Base-by-base conservation (phyloP, 768 basidiomycete genomes). In the Cystobasidiopsis lactophilus region DNA sequence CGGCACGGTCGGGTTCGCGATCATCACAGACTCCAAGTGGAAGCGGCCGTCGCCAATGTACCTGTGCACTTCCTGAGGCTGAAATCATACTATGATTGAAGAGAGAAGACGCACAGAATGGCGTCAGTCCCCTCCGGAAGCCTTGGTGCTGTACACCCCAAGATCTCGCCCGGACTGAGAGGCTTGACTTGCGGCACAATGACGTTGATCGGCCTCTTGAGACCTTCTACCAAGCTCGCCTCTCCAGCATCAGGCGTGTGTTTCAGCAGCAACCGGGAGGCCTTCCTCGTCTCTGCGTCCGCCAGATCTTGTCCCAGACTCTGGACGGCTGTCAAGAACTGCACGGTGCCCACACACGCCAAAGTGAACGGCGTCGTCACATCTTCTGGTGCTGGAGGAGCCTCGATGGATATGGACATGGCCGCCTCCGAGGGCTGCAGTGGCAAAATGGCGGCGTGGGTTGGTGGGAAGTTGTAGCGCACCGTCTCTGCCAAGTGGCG, bases 21-120 rank as follows among this genome's bases (percentile, higher is more conserved):
- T 93, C 93, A 98, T 98, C 65, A 95, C 88, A 14, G 85, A 83
- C 67, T 98, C 93, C 18, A 96, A 74, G 65, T 96, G 93, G 71
- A 98, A 98, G 10, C 93, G 80, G 21, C 93, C 93, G 61, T 98
- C 93, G 18, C 93, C 93, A 26, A 98, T 75, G 66, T 96, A 98
- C 61, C 88, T 93, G 40, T 4, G 18, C 7, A n/a, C n/a, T n/a
- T n/a, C n/a, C n/a, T n/a, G n/a, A 21, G 4, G 52, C 3, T 1
- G 16, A 11, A 41, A 18, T 30, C 3, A 14, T 23, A 30, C 18
- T 10, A 18, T 5, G 21, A 5, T 54, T 5, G 14, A 26, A 5
- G 50, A n/a, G 52, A 55, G 49, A 11, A 40, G 31, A 68, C 79
- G 50, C 68, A 91, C 86, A 98, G 70, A n/a, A 96, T 66, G 0